Evolutionary conservation across 176 grass and related monocot species (phyloP), one percentile per base, ranked within the genome.

Genomic region (Oropetium thomaeum): DNA sequence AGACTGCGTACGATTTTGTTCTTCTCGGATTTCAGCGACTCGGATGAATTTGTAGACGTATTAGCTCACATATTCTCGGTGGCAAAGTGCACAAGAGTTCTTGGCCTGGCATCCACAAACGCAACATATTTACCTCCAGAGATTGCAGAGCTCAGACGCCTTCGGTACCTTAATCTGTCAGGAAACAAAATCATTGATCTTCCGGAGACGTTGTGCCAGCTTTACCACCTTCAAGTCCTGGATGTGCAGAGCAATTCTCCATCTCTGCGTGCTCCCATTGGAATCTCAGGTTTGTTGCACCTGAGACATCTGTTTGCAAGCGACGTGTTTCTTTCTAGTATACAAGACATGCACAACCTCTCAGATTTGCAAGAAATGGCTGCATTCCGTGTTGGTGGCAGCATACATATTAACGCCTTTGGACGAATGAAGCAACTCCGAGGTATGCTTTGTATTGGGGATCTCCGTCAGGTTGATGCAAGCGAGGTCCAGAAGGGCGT

Each of bases 361-460:
- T 67, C 76, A 60, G 58, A 79, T 60, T 32, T 85, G 69, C 83
- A 85, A 67, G 69, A 79, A 20, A 6, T 85, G 76, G 69, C 79
- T 71, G 51, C 33, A 25, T 40, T 79, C 40, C 5, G 19, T 58
- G 62, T 79, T 35, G 42, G 52, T 12, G 27, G 40, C 26, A 59
- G 3, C 5, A 1, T 20, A 0, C 22, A 15, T 14, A n/a, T 73
- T 3, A 15, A 25, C 12, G 19, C 48, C 49, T 59, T 85, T 34
- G 38, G 15, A 13, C 22, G 4, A 19, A 79, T 85, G 76, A 58
- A 53, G 15, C 75, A 85, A 48, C 60, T 85, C 17, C 52, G 13
- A 67, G 83, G 75, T 42, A 38, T 40, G 17, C 61, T 85, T 85
- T 32, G 44, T 1, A 27, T 79, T 19, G 5, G 8, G 5, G 53